Evolutionary conservation across 495 filamentous ascomycete genomes (phyloP), one percentile per base, ranked within the genome.

Genomic region (Aspergillus biplanus): DNA sequence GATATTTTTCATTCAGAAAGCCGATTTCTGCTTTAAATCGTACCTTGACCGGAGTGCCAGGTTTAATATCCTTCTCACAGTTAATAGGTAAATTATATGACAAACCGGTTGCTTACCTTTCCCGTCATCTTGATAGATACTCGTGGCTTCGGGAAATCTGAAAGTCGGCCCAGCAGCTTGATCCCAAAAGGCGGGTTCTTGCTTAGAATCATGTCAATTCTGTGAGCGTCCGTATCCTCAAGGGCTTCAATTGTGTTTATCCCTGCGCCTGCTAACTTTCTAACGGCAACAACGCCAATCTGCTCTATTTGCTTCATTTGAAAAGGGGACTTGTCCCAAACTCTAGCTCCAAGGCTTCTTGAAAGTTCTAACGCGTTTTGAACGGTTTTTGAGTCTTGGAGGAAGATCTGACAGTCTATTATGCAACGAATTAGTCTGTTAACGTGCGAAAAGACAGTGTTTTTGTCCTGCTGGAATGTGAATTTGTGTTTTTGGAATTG

Each of bases 281-380:
- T 83, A 44, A 95, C 87, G 6, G 86, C 83, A 4, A 88, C 92
- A 13, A 88, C 80, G 0, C 94, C 96, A 52, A 97, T 83, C n/a
- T 88, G 85, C 4, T 90, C 88, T 8, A 99, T 83, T 69, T 99
- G 95, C 59, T 90, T 93, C 72, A 99, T 85, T 59, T 97, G 91
- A 16, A 89, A 81, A 1, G 92, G 87, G 0, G 89, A 92, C 37
- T 89, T 85, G 63, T 98, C 96, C 96, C 96, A 98, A 5, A 87
- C 89, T 61, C 84, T 86, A 11, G 92, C 92, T 33, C 85, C 82
- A 46, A 98, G 81, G 59, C 91, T 91, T 61, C 96, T 81, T 7
- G 87, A 82, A 18, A 98, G 82, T 68, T 96, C 91, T 15, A 98
- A 79, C 11, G 91, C 90, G 62, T 88, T 89, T 52, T 83, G 83